These are phyloP conservation scores for Paraleonurus japonicus DNA, from an alignment of 257 asterid genomes.

Conservation along the genomic window DNA sequence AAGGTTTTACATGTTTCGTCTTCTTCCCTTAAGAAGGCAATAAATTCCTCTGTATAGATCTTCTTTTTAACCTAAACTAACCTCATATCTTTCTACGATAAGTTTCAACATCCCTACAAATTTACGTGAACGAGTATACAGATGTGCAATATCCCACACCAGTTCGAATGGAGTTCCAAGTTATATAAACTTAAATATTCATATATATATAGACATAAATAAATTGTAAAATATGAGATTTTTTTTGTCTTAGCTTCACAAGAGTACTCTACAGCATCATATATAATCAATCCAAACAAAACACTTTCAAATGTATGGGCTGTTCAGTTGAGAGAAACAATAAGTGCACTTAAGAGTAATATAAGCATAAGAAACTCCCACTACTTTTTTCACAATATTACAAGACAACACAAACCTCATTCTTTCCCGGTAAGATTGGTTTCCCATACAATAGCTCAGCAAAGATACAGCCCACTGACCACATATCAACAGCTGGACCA, in stretches of 20 bases:
- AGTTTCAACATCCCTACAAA: background rate
- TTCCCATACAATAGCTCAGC: constrained; percentile 90
- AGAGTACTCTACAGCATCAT: background rate
- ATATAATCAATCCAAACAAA: background rate
- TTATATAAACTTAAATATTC: background rate
- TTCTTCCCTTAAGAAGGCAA: background rate
- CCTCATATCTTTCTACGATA: background rate
- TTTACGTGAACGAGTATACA: background rate
- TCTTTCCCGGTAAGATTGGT: constrained; percentile 84
- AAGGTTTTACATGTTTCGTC: background rate
- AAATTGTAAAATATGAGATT: background rate
- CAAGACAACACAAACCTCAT: constrained; percentile 57
- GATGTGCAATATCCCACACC: background rate
- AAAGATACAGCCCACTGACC: constrained; percentile 99
- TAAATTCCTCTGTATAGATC: background rate
- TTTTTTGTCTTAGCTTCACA: background rate
- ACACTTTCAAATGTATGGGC: constrained; percentile 11
- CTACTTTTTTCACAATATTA: background rate
- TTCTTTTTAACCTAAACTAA: background rate
- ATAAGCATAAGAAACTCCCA: constrained; percentile 20
- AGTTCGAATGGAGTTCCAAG: background rate
- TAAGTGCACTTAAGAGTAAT: constrained; percentile 11
- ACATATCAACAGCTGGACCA: constrained; percentile 98
- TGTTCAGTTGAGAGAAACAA: constrained; percentile 14
- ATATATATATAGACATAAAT: background rate